phyloP scores from a whole-genome alignment of 768 basidiomycete genomes.

The Cystobasidium tubakii region DNA sequence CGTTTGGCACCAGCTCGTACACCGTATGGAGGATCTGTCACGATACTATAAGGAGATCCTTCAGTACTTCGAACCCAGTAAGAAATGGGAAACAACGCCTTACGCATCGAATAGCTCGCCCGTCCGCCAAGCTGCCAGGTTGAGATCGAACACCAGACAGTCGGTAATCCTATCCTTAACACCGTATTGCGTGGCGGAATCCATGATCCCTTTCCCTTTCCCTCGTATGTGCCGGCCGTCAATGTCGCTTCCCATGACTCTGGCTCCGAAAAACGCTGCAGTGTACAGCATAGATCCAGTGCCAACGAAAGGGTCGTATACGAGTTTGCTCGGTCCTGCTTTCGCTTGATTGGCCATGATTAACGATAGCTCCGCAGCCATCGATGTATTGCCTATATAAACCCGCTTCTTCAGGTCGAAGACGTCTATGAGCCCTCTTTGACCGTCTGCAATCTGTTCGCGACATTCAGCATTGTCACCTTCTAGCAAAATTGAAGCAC shows the following conservation, averaged over 20 bases:
- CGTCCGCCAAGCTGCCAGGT: conserved; percentile 72
- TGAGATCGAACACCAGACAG: conserved; percentile 87
- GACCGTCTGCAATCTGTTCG: conserved; percentile 28
- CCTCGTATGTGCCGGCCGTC: conserved; percentile 95
- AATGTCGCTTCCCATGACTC: conserved; percentile 86
- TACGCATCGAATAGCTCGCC: conserved; percentile 81
- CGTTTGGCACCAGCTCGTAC: conserved; percentile 61
- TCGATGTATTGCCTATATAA: conserved; percentile 93
- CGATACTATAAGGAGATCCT: conserved; percentile 4
- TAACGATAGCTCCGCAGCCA: conserved; percentile 92
- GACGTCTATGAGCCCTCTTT: conserved; percentile 59
- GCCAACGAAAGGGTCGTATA: conserved; percentile 83
- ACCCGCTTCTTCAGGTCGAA: conserved; percentile 84
- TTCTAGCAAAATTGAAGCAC: too few relatives aligned
- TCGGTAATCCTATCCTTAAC: conserved; percentile 68
- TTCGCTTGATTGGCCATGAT: conserved; percentile 95
- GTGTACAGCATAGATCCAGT: conserved; percentile 55
- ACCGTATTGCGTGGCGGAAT: conserved; percentile 62
- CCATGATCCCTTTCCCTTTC: conserved; percentile 52
- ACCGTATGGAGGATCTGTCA: conserved; percentile 58
- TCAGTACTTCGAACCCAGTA: not conserved
- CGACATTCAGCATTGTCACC: not conserved
- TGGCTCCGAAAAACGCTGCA: conserved; percentile 76
- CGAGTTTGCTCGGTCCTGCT: conserved; percentile 78
- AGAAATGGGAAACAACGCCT: not conserved